Evolutionary conservation across 352 stramenopile genomes (phyloP).

Genomic region (Bremia lactucae): DNA sequence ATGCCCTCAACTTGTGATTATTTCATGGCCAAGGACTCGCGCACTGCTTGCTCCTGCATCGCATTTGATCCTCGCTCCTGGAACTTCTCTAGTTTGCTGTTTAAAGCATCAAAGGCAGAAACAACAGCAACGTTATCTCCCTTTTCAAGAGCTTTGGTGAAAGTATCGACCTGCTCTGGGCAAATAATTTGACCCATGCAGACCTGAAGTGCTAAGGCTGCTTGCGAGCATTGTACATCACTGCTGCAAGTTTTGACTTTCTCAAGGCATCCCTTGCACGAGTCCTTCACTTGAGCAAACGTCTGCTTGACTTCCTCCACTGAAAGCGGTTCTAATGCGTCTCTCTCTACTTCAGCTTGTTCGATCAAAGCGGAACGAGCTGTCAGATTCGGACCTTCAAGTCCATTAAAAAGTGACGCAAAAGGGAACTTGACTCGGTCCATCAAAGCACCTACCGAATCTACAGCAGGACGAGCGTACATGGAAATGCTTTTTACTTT

Average conservation of each 20-base stretch:
- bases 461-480: slow-evolving; percentile 76
- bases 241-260: slow-evolving; percentile 65
- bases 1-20: too few species aligned
- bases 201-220: slow-evolving; percentile 78
- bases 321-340: slow-evolving; percentile 34
- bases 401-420: slow-evolving; percentile 34
- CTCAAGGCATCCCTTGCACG: slow-evolving; percentile 74
- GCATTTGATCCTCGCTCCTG: slow-evolving; percentile 63
- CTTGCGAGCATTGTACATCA: slow-evolving; percentile 75
- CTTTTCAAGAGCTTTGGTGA: slow-evolving; percentile 58
- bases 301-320: slow-evolving; percentile 69
- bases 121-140: slow-evolving; percentile 60
- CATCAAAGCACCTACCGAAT: slow-evolving; percentile 55
- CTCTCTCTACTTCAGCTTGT: slow-evolving; percentile 22
- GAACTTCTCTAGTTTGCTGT: slow-evolving; percentile 62
- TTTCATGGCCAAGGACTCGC: slow-evolving; percentile 46
- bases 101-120: slow-evolving; percentile 66
- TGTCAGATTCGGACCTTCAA: slow-evolving; percentile 39
- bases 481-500: slow-evolving; percentile 86
- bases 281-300: slow-evolving; percentile 75
- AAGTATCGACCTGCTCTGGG: slow-evolving; percentile 44
- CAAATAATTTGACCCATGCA: slow-evolving; percentile 86
- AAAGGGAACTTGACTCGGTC: slow-evolving; percentile 79
- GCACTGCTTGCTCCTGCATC: slow-evolving; percentile 65
- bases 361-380: slow-evolving; percentile 43